Conservation (phyloP, 306 rosid species). For the Alnus glutinosa region DNA sequence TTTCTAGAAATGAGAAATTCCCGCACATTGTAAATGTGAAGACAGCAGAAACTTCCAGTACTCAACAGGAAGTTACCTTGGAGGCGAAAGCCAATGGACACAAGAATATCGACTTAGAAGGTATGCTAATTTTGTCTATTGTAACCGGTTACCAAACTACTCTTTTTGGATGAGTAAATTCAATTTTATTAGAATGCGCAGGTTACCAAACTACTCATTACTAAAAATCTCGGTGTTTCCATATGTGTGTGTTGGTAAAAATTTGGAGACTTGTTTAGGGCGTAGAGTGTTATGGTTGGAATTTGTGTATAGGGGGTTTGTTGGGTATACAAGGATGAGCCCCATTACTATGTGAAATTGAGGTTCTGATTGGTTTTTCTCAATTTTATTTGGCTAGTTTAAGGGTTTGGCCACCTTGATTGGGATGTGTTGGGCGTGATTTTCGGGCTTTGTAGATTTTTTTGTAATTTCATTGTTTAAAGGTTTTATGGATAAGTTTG, state of each 20-base stretch:
- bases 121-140: slow-evolving; percentile 31
- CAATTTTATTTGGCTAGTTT: too few species aligned
- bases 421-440: too few species aligned
- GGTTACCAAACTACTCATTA: background rate
- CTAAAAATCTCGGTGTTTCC: background rate
- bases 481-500: too few species aligned
- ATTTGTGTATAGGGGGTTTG: too few species aligned
- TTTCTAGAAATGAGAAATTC: slow-evolving; percentile 54
- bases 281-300: background rate
- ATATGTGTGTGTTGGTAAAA: background rate
- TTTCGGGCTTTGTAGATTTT: too few species aligned
- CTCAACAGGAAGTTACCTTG: slow-evolving; percentile 34
- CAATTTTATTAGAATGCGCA: too few species aligned
- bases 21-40: slow-evolving; percentile 66
- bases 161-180: too few species aligned
- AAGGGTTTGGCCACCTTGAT: too few species aligned
- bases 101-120: slow-evolving; percentile 55
- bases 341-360: too few species aligned
- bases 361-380: too few species aligned
- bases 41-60: slow-evolving; percentile 29
- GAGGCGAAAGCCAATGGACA: slow-evolving; percentile 36
- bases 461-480: too few species aligned
- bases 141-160: background rate
- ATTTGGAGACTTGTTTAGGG: background rate
- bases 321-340: too few species aligned